Percentiles rank a stretch among this genome's conserved stretches.
phyloP scores from a whole-genome alignment of 768 basidiomycete genomes.

The Naematelia encephala region DNA sequence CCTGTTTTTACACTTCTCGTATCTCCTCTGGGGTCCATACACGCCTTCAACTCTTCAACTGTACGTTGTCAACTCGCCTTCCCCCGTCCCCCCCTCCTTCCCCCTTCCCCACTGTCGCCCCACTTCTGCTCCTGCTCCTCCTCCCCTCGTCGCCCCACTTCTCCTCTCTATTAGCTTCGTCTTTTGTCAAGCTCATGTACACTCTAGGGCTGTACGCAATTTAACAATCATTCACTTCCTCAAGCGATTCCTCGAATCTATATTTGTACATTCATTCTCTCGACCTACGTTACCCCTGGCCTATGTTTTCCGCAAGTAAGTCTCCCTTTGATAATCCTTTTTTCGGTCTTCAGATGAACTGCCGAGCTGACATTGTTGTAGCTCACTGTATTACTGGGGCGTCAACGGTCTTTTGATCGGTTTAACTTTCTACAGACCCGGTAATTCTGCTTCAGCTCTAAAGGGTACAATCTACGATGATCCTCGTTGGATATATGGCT shows the following conservation, averaged over 20 bases:
- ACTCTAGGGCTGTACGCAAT: conserved; percentile 48
- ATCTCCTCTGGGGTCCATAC: conserved; percentile 63
- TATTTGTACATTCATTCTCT: conserved; percentile 94
- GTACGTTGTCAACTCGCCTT: conserved; percentile 32
- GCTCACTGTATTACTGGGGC: conserved; percentile 85
- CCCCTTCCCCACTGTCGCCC: neutral
- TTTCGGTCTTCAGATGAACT: neutral
- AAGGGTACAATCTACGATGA: conserved; percentile 60
- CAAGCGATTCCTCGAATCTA: conserved; percentile 88
- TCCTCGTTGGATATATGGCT: conserved; percentile 65
- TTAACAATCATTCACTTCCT: conserved; percentile 81
- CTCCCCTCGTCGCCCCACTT: too few relatives aligned
- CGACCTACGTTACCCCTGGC: conserved; percentile 84
- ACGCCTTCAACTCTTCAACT: conserved; percentile 51
- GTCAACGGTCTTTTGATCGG: conserved; percentile 76
- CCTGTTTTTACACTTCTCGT: conserved; percentile 68
- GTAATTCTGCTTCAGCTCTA: conserved; percentile 62
- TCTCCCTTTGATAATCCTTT: neutral
- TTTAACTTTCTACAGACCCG: conserved; percentile 74
- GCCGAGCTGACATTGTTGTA: conserved; percentile 48
- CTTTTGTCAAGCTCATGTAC: conserved; percentile 53
- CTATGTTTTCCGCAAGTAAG: conserved; percentile 87
- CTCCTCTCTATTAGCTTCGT: too few relatives aligned
- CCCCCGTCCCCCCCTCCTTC: neutral
- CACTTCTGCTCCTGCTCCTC: neutral